These are phyloP conservation scores for Ascochyta fabae DNA, from an alignment of 2,329 filamentous ascomycete genomes.

Conservation along the genomic window DNA sequence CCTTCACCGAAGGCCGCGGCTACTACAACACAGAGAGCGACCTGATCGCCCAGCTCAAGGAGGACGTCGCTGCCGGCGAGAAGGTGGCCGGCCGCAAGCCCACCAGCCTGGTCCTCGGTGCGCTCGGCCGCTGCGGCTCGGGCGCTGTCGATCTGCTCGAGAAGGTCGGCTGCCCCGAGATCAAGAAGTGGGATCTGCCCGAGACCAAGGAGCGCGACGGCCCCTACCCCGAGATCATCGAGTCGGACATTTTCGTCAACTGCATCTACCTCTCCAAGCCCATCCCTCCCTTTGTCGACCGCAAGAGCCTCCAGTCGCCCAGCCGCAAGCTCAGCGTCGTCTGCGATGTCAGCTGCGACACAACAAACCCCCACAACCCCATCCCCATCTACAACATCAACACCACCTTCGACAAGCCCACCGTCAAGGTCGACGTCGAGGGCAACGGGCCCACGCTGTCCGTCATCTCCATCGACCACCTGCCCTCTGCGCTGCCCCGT, in stretches of 20 bases:
- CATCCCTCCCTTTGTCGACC: conserved; percentile 82
- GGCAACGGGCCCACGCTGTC: conserved; percentile 66
- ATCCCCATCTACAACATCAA: conserved; percentile 84
- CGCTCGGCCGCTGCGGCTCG: conserved; percentile 78
- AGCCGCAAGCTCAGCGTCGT: conserved; percentile 76
- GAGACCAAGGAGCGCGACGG: conserved; percentile 72
- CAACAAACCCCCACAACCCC: conserved; percentile 73
- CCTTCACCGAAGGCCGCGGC: conserved; percentile 55
- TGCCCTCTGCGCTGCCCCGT: conserved; percentile 72
- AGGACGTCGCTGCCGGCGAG: conserved; percentile 69
- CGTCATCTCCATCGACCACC: conserved; percentile 70
- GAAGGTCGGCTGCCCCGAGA: conserved; percentile 74
- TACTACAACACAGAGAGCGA: conserved; percentile 76
- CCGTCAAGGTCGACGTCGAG: conserved; percentile 72
- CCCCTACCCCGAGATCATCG: conserved; percentile 78
- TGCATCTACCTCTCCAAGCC: conserved; percentile 78
- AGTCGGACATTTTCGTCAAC: conserved; percentile 61
- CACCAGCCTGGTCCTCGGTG: conserved; percentile 80
- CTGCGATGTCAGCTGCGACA: conserved; percentile 65
- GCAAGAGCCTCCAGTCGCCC: conserved; percentile 69
- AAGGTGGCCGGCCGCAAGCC: conserved; percentile 72
- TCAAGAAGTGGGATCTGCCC: conserved; percentile 77
- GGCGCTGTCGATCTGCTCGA: conserved; percentile 83
- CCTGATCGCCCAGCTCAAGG: conserved; percentile 76
- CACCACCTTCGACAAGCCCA: conserved; percentile 89